Evolutionary conservation across 306 rosid genomes (phyloP).

Genomic region (Quercus rubra): DNA sequence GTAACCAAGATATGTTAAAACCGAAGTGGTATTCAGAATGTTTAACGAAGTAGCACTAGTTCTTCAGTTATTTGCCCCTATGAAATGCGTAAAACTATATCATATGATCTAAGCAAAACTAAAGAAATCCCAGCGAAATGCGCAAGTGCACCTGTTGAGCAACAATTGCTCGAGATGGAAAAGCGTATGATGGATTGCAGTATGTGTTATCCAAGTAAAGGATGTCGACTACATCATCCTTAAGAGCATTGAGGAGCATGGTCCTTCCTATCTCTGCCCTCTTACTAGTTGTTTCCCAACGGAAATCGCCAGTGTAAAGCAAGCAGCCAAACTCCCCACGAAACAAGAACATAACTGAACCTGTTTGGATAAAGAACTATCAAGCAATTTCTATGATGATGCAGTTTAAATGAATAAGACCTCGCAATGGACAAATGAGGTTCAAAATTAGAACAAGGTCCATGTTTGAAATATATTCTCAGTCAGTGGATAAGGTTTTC

Average conservation of each 20-base stretch:
- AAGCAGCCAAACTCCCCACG: constrained; percentile 69
- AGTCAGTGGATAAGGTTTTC: background rate
- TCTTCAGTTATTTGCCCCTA: background rate
- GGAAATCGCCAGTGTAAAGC: constrained; percentile 68
- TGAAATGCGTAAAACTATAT: background rate
- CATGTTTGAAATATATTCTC: background rate
- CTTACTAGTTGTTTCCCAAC: constrained; percentile 53
- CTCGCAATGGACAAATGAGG: background rate
- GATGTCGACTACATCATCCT: constrained; percentile 39
- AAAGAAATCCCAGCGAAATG: background rate
- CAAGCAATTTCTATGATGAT: background rate
- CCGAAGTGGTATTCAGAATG: background rate
- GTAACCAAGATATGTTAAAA: too few relatives aligned
- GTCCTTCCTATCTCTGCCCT: constrained; percentile 36
- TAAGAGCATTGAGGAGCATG: constrained; percentile 42
- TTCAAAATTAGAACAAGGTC: background rate
- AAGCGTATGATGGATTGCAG: constrained; percentile 61
- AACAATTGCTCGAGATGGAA: constrained; percentile 50
- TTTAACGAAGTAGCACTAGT: background rate
- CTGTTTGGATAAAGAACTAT: constrained; percentile 14
- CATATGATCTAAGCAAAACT: background rate
- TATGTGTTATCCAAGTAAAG: constrained; percentile 71
- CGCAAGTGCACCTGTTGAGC: constrained; percentile 47
- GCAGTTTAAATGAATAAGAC: background rate
- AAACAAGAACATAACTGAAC: constrained; percentile 62